Evolutionary conservation across 2,329 filamentous ascomycete species (phyloP), one percentile per base, ranked within the genome.

Genomic region (Penicillium italicum): DNA sequence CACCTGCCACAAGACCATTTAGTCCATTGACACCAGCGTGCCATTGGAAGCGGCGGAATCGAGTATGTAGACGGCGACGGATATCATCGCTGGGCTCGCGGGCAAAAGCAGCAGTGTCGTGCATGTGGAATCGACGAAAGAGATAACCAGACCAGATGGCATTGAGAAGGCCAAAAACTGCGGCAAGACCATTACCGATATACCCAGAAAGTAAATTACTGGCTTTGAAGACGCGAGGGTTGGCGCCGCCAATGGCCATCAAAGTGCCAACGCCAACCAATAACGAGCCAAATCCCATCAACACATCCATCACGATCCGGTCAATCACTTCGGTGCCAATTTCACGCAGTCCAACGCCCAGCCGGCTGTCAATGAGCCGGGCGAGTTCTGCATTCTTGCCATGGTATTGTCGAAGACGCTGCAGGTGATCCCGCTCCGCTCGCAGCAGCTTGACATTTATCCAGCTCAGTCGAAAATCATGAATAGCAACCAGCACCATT

Each of bases 141-240:
- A 83, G 66, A 56, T 74, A 77, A 0, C 59, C 60, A 0, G 79
- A 80, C 81, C 81, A 84, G 5, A 68, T 48, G 0, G 75, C 73
- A 62, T 82, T 84, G 40, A 76, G 51, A 0, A 82, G 49, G 2
- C 80, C 81, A 44, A 78, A 84, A 0, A 78, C 24, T 0, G 80
- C 79, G 2, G 79, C 75, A 1, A 79, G 75, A 0, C 75, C 70
- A 55, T 84, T 84, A 2, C 82, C 82, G 18, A 84, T 71, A 56
- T 82, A 83, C 1, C 82, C 82, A 0, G 81, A 82, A 0, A 84
- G 65, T 2, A 83, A 65, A 52, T 84, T 84, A 61, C 78, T 82
- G 0, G 77, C 76, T 0, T 68, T 4, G 53, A 68, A 84, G 0
- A 82, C 72, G 0, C 34, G 56, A 0, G 30, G 67, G 46, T 82